Conservation (phyloP, 176 grass and related monocot species). For the Hsuehochloa calcarea region DNA sequence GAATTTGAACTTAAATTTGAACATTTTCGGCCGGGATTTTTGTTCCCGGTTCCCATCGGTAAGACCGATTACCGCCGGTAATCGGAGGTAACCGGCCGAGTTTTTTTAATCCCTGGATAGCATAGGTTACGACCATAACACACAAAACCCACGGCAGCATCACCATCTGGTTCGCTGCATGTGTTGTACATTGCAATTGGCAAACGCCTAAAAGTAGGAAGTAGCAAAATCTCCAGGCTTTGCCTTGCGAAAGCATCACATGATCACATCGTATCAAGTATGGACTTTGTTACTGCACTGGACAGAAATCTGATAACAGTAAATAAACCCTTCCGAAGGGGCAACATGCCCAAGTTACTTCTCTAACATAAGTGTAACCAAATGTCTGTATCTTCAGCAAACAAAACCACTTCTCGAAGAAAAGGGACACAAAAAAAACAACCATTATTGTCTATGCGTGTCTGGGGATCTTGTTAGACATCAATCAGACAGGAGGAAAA, state of each 20-base stretch:
- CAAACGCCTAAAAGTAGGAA: background rate
- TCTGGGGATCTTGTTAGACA: slow-evolving; percentile 29
- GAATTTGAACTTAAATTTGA: background rate
- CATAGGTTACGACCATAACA: background rate
- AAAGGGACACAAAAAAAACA: background rate
- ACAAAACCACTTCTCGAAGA: background rate
- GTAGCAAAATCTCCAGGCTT: background rate
- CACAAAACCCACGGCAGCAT: background rate
- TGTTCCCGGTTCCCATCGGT: no score
- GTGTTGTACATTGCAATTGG: background rate
- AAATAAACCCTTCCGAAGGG: background rate
- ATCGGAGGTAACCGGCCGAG: no score
- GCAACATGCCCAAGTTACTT: background rate
- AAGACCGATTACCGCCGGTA: no score
- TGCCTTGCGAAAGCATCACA: background rate
- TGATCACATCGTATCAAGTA: background rate
- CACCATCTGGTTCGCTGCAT: background rate
- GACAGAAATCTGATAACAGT: background rate
- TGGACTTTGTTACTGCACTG: background rate
- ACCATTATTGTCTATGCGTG: background rate
- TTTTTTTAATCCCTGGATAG: no score
- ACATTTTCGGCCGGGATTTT: no score
- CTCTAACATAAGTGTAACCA: background rate
- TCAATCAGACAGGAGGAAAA: slow-evolving; percentile 11
- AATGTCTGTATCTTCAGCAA: background rate